Percentiles rank a stretch among this genome's conserved stretches.
phyloP scores from a whole-genome alignment of 495 filamentous ascomycete species.

The Delitschia confertaspora region DNA sequence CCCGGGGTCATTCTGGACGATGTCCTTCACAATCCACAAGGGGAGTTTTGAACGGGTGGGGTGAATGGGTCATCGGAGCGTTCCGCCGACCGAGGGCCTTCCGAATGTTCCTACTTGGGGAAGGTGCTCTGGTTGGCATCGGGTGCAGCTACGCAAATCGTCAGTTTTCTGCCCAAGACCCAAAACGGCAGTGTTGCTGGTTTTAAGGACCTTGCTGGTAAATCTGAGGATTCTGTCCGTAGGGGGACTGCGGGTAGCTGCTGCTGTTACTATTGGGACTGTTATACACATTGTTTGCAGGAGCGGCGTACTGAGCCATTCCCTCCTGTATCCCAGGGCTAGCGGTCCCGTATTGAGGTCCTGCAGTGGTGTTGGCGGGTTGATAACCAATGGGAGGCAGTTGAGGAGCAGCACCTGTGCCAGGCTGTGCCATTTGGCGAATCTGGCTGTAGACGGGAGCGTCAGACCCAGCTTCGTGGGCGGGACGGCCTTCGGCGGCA shows the following conservation, averaged over 20 bases:
- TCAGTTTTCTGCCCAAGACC: constrained; percentile 12
- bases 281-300: constrained; percentile 44
- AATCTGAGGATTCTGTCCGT: constrained; percentile 59
- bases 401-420: constrained; percentile 43
- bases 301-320: constrained; percentile 52
- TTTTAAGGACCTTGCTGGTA: constrained; percentile 64
- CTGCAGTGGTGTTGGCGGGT: constrained; percentile 39
- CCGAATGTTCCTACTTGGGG: constrained; percentile 19
- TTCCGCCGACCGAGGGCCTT: no score
- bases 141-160: constrained; percentile 23
- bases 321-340: constrained; percentile 43
- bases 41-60: no score
- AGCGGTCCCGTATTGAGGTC: constrained; percentile 56
- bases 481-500: constrained; percentile 49
- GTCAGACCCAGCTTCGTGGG: constrained; percentile 41
- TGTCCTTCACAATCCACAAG: no score
- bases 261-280: constrained; percentile 44
- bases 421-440: constrained; percentile 17
- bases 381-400: constrained; percentile 83
- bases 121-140: constrained; percentile 18
- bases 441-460: constrained; percentile 31
- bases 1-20: no score
- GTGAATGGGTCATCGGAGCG: no score
- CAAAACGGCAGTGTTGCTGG: constrained; percentile 17
- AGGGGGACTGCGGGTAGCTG: constrained; percentile 64